Evolutionary conservation across 148 eudicot species (phyloP), one percentile per base, ranked within the genome.

Genomic region (Camellia japonica): DNA sequence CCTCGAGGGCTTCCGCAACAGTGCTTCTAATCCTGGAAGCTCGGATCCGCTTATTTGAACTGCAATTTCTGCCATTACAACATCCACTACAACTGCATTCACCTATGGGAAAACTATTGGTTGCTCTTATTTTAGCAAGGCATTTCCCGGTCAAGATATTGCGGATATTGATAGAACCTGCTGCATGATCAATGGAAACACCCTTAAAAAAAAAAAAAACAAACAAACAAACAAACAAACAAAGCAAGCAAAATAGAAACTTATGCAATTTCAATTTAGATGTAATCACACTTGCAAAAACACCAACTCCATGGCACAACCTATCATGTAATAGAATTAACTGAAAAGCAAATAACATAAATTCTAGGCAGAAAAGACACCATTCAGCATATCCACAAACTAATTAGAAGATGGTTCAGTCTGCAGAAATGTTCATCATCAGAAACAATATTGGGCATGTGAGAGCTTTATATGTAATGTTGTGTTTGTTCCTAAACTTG

Each of bases 81-180:
- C 70, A 85, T 3, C 83, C 72, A 67, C 86, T 81, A 78, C 87
- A 82, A 55, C 56, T 55, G 81, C 93, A 92, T 56, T 88, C 91
- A 30, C 83, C 90, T 10, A 68, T 75, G 23, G 80, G 84, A 6
- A 82, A 72, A 84, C 89, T 80, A 79, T 84, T 93, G 67, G 82
- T 90, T 42, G 91, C 93, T 87, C 82, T 90, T 54, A 96, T 92
- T 82, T 96, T 96, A 14, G 99, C 97, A 6, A 96, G 91, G 89
- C 99, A 96, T 87, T 93, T 95, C 52, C 99, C 99, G 0, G 97
- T 95, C 82, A 95, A 82, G 79, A 95, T 95, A 79, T 95, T 95
- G 85, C 99, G 92, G 83, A 96, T 90, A 81, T 96, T 92, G 76
- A 93, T 93, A 4, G 98, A 93, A 10, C 98, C 97, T 74, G 95